phyloP scores from a whole-genome alignment of 495 filamentous ascomycete species.

The Chaetomium tenue region DNA sequence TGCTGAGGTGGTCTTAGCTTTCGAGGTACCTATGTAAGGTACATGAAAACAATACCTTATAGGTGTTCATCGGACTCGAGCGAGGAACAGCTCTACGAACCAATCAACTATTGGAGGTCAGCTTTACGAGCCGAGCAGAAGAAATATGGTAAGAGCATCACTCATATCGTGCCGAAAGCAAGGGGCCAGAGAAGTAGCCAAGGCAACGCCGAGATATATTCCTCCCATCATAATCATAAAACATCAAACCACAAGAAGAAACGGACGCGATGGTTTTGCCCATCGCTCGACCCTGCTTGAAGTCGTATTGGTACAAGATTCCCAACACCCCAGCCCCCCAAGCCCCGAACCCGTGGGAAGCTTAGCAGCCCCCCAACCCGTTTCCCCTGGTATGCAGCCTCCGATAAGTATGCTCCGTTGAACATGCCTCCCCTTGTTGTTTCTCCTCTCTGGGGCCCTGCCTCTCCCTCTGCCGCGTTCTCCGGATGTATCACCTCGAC shows the following conservation, averaged over 20 bases:
- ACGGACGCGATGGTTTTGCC: constrained; percentile 13
- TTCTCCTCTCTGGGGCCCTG: neutral
- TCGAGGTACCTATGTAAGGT: too few relatives aligned
- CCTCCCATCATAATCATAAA: constrained; percentile 22
- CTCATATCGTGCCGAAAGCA: neutral
- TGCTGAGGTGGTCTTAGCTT: too few relatives aligned
- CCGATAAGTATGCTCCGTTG: neutral
- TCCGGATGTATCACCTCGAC: constrained; percentile 18
- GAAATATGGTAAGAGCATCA: too few relatives aligned
- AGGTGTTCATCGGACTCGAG: too few relatives aligned
- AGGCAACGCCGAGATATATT: neutral
- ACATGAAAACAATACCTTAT: too few relatives aligned
- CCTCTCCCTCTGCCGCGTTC: neutral
- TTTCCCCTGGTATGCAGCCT: constrained; percentile 6
- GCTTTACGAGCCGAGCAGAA: too few relatives aligned
- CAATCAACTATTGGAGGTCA: too few relatives aligned
- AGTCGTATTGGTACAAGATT: constrained; percentile 17
- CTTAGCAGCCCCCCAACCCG: neutral
- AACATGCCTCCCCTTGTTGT: constrained; percentile 1
- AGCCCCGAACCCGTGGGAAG: neutral
- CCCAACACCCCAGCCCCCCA: constrained; percentile 2
- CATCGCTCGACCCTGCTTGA: constrained; percentile 10
- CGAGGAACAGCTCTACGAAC: too few relatives aligned
- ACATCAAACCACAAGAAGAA: constrained; percentile 19
- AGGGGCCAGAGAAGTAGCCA: neutral